Evolutionary conservation across 306 rosid genomes (phyloP).

Genomic region (Fagus sylvatica): DNA sequence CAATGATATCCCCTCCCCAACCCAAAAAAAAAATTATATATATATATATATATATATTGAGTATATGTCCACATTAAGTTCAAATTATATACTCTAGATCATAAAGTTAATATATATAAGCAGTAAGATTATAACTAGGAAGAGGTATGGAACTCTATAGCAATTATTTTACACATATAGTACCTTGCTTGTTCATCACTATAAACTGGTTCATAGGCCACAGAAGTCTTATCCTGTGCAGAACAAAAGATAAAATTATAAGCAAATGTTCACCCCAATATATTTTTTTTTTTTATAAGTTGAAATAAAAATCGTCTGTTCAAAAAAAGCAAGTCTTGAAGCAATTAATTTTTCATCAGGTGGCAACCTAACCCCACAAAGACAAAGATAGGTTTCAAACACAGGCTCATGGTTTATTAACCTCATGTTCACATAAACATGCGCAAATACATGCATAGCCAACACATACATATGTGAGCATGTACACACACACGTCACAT

Average conservation of each 20-base stretch:
- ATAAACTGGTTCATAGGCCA: conserved; percentile 44
- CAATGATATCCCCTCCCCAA: not conserved
- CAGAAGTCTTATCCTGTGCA: conserved; percentile 43
- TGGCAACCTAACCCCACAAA: not conserved
- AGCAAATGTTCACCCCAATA: not conserved
- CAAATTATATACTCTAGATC: not conserved
- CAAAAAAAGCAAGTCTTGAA: not conserved
- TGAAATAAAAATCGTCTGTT: no score
- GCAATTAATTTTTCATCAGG: not conserved
- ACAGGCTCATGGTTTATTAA: not conserved
- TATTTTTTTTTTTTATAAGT: no score
- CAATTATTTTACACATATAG: not conserved
- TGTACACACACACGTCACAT: not conserved
- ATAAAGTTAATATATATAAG: not conserved
- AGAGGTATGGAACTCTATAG: not conserved
- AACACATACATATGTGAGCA: not conserved
- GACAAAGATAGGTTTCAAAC: not conserved
- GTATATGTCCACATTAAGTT: not conserved
- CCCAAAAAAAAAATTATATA: not conserved
- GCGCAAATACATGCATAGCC: not conserved
- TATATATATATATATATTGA: not conserved
- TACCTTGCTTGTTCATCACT: conserved; percentile 59
- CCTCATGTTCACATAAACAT: not conserved
- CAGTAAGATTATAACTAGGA: not conserved
- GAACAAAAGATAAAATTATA: not conserved